These are phyloP conservation scores for Maudiozyma pseudohumilis DNA, from an alignment of 805 yeast species.

Conservation along the genomic window DNA sequence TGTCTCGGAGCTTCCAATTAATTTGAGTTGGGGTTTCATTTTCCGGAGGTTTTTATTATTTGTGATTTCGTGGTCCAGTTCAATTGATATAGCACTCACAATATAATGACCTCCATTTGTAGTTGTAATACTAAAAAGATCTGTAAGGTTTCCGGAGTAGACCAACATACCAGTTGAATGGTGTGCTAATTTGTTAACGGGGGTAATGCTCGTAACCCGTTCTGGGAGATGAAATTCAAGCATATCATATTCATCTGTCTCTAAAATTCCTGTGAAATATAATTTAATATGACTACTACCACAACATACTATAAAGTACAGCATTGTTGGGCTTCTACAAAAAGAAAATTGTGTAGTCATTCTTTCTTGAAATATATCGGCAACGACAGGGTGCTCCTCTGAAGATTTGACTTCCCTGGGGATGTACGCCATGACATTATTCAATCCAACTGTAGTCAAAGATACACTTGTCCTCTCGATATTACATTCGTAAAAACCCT, in stretches of 20 bases:
- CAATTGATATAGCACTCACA: not conserved
- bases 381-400: conserved; percentile 1
- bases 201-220: conserved; percentile 6
- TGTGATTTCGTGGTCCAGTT: not conserved
- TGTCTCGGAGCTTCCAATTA: conserved; percentile 1
- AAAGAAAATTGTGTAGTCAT: conserved; percentile 5
- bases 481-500: conserved; percentile 2
- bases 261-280: not conserved
- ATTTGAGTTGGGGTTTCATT: conserved; percentile 2
- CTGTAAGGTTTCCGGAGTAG: not conserved
- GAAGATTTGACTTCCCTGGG: conserved; percentile 1
- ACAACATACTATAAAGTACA: conserved; percentile 8
- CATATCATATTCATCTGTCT: conserved; percentile 5
- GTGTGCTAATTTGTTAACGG: not conserved
- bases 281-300: conserved; percentile 3
- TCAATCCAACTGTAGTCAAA: not conserved
- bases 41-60: not conserved
- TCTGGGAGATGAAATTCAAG: conserved; percentile 9
- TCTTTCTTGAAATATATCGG: not conserved
- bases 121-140: conserved; percentile 3
- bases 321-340: not conserved
- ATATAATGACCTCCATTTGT: conserved; percentile 5
- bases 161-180: not conserved
- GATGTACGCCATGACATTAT: no score
- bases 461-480: not conserved